Evolutionary conservation across 139 green algal species (phyloP).

Genomic region (Asterochloris erici): DNA sequence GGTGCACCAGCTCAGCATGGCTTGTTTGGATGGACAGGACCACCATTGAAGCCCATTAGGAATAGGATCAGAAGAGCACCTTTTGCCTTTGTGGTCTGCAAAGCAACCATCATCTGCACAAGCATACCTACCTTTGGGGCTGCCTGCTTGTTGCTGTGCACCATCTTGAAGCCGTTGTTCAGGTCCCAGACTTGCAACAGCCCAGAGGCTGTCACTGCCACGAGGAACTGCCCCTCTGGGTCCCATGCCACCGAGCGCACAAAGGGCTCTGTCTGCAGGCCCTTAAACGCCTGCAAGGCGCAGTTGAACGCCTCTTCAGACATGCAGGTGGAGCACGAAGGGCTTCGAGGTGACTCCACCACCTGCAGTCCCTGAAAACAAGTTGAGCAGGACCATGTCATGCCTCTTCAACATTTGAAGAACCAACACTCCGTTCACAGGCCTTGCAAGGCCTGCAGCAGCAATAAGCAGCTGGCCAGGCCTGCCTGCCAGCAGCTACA

Average conservation of each 20-base stretch:
- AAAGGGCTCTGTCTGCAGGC: constrained; percentile 47
- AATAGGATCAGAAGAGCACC: background rate
- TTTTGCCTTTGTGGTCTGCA: background rate
- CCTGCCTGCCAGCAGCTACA: background rate
- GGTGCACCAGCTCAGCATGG: background rate
- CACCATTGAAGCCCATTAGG: no score
- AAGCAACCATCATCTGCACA: background rate
- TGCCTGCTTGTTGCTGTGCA: constrained; percentile 12
- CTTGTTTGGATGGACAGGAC: background rate
- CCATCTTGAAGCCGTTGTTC: constrained; percentile 24
- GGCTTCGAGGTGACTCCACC: background rate
- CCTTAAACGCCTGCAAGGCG: constrained; percentile 30
- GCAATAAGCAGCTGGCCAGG: background rate
- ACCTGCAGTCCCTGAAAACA: background rate
- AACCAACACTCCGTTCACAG: background rate
- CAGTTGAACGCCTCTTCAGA: background rate
- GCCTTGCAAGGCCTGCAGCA: background rate
- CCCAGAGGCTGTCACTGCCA: constrained; percentile 51
- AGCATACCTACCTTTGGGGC: constrained; percentile 8
- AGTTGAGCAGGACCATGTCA: background rate
- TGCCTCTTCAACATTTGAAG: background rate
- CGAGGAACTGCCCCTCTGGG: constrained; percentile 71
- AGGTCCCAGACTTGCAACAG: constrained; percentile 62
- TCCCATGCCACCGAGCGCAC: constrained; percentile 76
- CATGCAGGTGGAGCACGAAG: background rate